Base-by-base conservation (phyloP, 305 asterid species). In the Rubia peregrina region DNA sequence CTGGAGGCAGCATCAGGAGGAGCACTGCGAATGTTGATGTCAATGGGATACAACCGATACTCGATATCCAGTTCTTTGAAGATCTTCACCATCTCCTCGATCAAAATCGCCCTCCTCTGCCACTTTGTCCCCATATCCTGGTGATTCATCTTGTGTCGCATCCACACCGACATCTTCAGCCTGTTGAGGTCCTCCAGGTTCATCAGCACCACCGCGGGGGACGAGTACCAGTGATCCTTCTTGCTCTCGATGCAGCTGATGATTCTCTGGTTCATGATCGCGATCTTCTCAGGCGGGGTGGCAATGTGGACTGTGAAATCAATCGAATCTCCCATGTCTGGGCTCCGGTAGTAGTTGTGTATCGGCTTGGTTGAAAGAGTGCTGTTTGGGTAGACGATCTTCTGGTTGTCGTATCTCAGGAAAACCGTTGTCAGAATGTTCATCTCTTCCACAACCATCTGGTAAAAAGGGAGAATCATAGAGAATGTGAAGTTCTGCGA, bases 371-470 rank as follows among this genome's bases (percentile, higher is more conserved):
- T 79, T 24, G 82, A 56, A 13, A 85, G 79, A 26, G 72, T 74
- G 26, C 79, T 77, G 68, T 85, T 85, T 0, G 89, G 89, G 61
- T 74, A 85, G 17, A 19, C 46, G 19, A 85, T 79, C 73, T 83
- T 85, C 71, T 73, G 80, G 78, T 85, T 79, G 75, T 85, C 89
- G 6, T 7, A 79, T 62, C 79, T 77, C 68, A 85, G 70, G 63
- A 85, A 81, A 6, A 80, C 71, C 1, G 87, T 85, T 0, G 77
- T 83, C 44, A 85, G 68, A 19, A 82, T 80, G 72, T 85, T 83
- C 85, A 84, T 84, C 73, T 84, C 86, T 73, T 85, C 89, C 1
- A 85, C 89, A 5, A 85, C 51, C 89, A 85, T 83, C 89, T 85
- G 80, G 10, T 55, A 9, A n/a, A 51, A 51, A 16, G n/a, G 6